phyloP scores from a whole-genome alignment of 106 monocot species.

The Platanthera zijinensis region DNA sequence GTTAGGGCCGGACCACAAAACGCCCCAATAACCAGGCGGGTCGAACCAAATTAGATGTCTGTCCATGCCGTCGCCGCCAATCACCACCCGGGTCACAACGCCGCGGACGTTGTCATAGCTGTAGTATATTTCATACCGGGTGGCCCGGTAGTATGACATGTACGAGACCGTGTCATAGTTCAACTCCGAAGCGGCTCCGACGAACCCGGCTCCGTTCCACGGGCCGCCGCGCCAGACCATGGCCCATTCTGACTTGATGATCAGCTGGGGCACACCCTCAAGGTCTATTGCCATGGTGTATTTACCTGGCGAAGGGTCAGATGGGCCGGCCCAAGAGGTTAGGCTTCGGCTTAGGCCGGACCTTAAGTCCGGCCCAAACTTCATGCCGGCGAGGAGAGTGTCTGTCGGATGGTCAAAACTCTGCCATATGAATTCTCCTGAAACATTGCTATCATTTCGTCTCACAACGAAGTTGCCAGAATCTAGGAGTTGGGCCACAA shows the following conservation, averaged over 20 bases:
- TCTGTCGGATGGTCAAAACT: no score
- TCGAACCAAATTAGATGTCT: not conserved
- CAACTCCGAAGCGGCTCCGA: not conserved
- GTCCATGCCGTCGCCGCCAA: not conserved
- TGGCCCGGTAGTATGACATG: not conserved
- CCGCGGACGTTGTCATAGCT: not conserved
- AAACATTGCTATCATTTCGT: not conserved
- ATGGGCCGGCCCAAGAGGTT: not conserved
- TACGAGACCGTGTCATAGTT: not conserved
- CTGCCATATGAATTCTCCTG: not conserved
- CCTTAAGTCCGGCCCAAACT: not conserved
- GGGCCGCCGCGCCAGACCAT: not conserved
- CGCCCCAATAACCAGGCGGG: not conserved
- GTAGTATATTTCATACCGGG: not conserved
- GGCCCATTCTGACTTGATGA: not conserved
- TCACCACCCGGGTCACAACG: not conserved
- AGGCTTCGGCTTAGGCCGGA: not conserved
- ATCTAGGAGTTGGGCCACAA: not conserved
- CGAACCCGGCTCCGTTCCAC: not conserved
- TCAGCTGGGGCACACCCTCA: not conserved
- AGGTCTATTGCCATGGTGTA: not conserved
- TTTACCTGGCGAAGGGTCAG: not conserved
- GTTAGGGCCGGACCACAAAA: not conserved
- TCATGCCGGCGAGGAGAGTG: not conserved
- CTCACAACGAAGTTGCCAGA: conserved; percentile 5